A percentile compares a stretch with the other conserved stretches of the same genome.
Evolutionary conservation across 1,284 basidiomycete species (phyloP).

Genomic region (Polyporus tsugae): DNA sequence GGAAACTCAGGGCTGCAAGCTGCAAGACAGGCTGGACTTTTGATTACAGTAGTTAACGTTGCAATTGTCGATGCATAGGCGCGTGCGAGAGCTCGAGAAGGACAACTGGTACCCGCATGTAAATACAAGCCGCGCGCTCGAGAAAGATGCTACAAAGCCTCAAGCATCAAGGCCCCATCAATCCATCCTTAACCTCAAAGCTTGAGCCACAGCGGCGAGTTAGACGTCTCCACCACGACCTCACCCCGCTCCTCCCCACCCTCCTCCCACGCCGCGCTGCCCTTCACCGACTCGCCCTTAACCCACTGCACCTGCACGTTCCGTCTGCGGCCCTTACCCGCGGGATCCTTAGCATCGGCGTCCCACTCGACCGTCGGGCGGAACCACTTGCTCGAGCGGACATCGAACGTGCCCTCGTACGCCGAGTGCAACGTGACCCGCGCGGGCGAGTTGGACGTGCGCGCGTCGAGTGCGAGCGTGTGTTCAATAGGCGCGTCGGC

Average conservation of each 20-base stretch:
- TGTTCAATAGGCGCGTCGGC: slow-evolving; percentile 48
- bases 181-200: background rate
- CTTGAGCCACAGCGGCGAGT: slow-evolving; percentile 14
- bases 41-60: too few species aligned
- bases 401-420: slow-evolving; percentile 53
- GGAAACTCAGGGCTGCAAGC: too few species aligned
- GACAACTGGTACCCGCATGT: too few species aligned
- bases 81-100: too few species aligned
- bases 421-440: slow-evolving; percentile 46
- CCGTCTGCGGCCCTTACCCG: slow-evolving; percentile 46
- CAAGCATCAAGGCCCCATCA: background rate
- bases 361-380: slow-evolving; percentile 14
- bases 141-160: background rate
- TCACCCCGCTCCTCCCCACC: slow-evolving; percentile 3
- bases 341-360: slow-evolving; percentile 46
- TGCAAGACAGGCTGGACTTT: too few species aligned
- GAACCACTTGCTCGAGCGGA: slow-evolving; percentile 34
- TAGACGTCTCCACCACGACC: slow-evolving; percentile 11
- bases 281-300: slow-evolving; percentile 17
- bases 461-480: slow-evolving; percentile 41
- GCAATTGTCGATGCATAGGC: too few species aligned
- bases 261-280: slow-evolving; percentile 23
- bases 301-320: slow-evolving; percentile 22
- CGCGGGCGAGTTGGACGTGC: slow-evolving; percentile 43
- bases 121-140: too few species aligned